Evolutionary conservation across 345 rosid genomes (phyloP).

Genomic region (Rhodamnia rubescens): DNA sequence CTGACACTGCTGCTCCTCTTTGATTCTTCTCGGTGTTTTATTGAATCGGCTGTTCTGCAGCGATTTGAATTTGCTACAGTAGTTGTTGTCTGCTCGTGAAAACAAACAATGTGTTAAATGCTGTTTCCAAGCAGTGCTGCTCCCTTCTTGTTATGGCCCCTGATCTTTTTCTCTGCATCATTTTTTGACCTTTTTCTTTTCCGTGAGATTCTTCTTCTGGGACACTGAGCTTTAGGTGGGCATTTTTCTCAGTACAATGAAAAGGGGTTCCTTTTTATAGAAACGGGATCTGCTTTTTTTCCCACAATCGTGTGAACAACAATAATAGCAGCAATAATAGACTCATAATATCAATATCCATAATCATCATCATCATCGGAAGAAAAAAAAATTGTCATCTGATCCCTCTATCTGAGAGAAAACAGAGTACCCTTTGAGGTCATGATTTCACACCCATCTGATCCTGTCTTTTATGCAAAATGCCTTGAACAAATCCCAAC

Average conservation of each 20-base stretch:
- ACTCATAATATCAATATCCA: slow-evolving; percentile 2
- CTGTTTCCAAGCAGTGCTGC: background rate
- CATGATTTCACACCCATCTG: slow-evolving; percentile 25
- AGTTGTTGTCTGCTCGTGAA: background rate
- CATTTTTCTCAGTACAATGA: slow-evolving; percentile 31
- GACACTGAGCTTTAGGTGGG: slow-evolving; percentile 34
- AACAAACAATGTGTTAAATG: background rate
- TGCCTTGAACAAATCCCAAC: slow-evolving; percentile 7
- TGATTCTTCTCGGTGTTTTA: background rate
- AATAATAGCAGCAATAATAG: background rate
- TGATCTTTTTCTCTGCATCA: background rate
- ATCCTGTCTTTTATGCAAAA: slow-evolving; percentile 30
- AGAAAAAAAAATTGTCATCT: background rate
- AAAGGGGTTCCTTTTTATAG: slow-evolving; percentile 42
- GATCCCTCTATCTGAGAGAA: background rate
- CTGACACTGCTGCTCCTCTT: background rate
- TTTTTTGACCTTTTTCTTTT: background rate
- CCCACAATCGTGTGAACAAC: background rate
- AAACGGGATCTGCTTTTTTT: slow-evolving; percentile 47
- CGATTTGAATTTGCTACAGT: background rate
- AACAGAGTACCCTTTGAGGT: slow-evolving; percentile 9
- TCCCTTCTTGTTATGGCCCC: background rate
- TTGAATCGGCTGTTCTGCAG: background rate
- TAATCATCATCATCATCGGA: background rate
- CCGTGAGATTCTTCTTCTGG: background rate